Base-by-base conservation (phyloP, 345 rosid species). In the Cardamine chenopodiifolia region DNA sequence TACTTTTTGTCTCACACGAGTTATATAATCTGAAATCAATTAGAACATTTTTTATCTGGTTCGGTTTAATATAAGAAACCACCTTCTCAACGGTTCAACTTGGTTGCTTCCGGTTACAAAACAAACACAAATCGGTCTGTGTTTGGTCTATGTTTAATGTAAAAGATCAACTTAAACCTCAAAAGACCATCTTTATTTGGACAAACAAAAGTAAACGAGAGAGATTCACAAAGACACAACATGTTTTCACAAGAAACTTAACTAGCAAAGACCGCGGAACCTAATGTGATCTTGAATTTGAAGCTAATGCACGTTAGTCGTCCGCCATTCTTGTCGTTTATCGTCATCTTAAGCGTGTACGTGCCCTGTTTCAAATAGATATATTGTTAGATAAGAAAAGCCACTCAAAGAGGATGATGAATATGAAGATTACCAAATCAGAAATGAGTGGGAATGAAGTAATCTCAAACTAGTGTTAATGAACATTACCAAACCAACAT, bases 301-400 rank as follows among this genome's bases (percentile, higher is more conserved):
- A 89, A 86, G 82, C 82, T 85, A 76, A 89, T 73, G 80, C 92
- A 89, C 6, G 88, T 81, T 70, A 89, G 72, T 67, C 59, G 70
- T 47, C 69, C n/a, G n/a, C 68, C 65, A 29, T 75, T 68, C 13
- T 71, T 61, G 66, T 84, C 88, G 17, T 68, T 68, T 65, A 89
- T 82, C n/a, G 80, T 83, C 85, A 87, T 80, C 81, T 72, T 82
- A 35, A 89, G 86, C 1, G 80, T 83, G 81, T 86, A 85, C 35
- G 84, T 70, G 18, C 96, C 96, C 96, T 89, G 87, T 26, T 63
- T 39, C 29, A 71, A 70, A 55, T 20, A 68, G 8, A 50, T 0
- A 2, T 20, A 37, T 44, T 49, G 58, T 66, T 34, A 29, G 61
- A 56, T 23, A 44, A 64, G 34, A 10, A 9, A 40, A 61, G 18